Conservation (phyloP, 2,329 filamentous ascomycete genomes). For the Hypoxylon sp. region DNA sequence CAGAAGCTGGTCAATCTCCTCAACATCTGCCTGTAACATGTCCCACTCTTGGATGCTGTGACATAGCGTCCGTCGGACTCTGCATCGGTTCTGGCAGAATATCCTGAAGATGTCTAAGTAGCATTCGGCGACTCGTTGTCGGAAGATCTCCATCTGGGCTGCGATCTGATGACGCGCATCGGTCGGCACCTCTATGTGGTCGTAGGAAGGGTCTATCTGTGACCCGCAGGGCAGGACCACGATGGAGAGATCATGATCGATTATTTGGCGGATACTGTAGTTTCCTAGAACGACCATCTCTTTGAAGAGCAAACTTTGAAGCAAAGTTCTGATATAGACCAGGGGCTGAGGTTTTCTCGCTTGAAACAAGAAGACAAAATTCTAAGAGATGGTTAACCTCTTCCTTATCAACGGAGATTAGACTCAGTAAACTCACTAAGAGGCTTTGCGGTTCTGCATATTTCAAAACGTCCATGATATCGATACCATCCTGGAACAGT, state of each 20-base stretch:
- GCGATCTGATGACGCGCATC: slow-evolving; percentile 82
- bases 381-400: slow-evolving; percentile 61
- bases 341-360: slow-evolving; percentile 84
- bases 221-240: slow-evolving; percentile 79
- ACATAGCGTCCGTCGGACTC: slow-evolving; percentile 88
- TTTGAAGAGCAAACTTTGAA: slow-evolving; percentile 82
- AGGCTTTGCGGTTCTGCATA: slow-evolving; percentile 78
- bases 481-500: slow-evolving; percentile 78
- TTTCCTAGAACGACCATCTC: slow-evolving; percentile 77
- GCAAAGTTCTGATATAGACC: slow-evolving; percentile 83
- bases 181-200: slow-evolving; percentile 79
- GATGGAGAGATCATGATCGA: slow-evolving; percentile 85
- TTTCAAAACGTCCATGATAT: slow-evolving; percentile 75
- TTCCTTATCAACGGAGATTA: slow-evolving; percentile 29
- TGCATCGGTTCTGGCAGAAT: slow-evolving; percentile 89
- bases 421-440: slow-evolving; percentile 64
- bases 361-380: slow-evolving; percentile 80
- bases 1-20: slow-evolving; percentile 79
- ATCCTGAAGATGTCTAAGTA: slow-evolving; percentile 88
- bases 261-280: slow-evolving; percentile 77
- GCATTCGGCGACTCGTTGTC: slow-evolving; percentile 72
- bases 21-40: slow-evolving; percentile 82
- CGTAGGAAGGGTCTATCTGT: slow-evolving; percentile 79
- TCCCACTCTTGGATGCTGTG: slow-evolving; percentile 89
- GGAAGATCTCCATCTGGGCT: slow-evolving; percentile 78